Percentiles rank a stretch among this genome's conserved stretches.
Conservation (phyloP, 257 asterid genomes). For the Avicennia marina region DNA sequence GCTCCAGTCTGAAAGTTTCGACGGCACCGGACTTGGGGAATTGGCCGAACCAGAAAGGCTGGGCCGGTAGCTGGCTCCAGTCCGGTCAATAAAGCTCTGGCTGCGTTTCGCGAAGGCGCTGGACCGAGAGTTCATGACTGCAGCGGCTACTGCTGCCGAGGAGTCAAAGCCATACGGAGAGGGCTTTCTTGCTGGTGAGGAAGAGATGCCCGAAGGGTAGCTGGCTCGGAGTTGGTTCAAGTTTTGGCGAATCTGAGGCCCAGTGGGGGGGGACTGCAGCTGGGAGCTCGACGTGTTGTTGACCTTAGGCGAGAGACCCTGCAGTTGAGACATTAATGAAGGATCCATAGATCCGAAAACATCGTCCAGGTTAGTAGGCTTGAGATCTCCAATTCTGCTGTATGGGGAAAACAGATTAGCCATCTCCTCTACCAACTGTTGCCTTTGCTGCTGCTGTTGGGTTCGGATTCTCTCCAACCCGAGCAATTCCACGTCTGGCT, state of each 20-base stretch:
- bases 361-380: constrained; percentile 67
- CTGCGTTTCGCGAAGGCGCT: constrained; percentile 63
- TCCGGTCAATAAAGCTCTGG: constrained; percentile 77
- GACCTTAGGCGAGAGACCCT: no score
- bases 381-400: constrained; percentile 42
- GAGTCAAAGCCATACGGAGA: constrained; percentile 51
- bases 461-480: constrained; percentile 54
- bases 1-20: constrained; percentile 62
- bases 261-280: no score
- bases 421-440: constrained; percentile 38
- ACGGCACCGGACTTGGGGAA: constrained; percentile 19
- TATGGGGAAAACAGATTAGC: constrained; percentile 59
- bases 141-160: constrained; percentile 75
- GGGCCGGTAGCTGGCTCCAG: constrained; percentile 21
- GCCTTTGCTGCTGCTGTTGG: constrained; percentile 33
- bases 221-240: constrained; percentile 54
- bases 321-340: not conserved
- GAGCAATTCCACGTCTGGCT: constrained; percentile 39
- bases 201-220: constrained; percentile 48
- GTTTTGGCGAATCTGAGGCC: constrained; percentile 14
- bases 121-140: constrained; percentile 76
- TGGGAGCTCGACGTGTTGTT: no score
- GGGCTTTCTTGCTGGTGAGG: constrained; percentile 48
- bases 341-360: constrained; percentile 44
- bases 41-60: not conserved